Percentiles rank a stretch among this genome's conserved stretches.
phyloP scores from a whole-genome alignment of 805 yeast species.

The Grigorovia jiainica region DNA sequence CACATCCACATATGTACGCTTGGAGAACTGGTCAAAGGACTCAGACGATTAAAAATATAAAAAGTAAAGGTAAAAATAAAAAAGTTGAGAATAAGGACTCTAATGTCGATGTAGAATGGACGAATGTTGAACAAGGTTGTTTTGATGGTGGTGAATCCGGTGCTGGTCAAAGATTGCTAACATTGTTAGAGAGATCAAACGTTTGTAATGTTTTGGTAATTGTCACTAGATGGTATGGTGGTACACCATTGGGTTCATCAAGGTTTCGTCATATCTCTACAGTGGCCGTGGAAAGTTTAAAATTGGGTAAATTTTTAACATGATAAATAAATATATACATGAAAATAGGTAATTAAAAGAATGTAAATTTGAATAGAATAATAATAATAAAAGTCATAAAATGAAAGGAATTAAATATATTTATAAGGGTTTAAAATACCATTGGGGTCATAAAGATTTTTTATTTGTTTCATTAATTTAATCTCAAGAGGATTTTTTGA shows the following conservation, averaged over 20 bases:
- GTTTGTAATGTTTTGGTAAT: constrained; percentile 50
- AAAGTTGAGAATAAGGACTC: neutral
- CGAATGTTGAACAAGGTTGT: constrained; percentile 43
- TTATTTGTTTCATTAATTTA: constrained; percentile 64
- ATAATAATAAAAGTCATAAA: neutral
- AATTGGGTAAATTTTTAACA: constrained; percentile 27
- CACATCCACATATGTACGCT: constrained; percentile 68
- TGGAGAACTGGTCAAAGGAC: constrained; percentile 46
- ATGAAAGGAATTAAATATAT: constrained; percentile 41
- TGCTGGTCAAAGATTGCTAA: constrained; percentile 53
- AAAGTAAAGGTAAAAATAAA: constrained; percentile 3
- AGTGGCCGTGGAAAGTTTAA: constrained; percentile 44
- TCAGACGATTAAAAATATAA: constrained; percentile 7
- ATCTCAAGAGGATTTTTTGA: constrained; percentile 69
- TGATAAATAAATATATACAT: neutral
- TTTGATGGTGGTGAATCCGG: constrained; percentile 69
- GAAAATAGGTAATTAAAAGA: neutral
- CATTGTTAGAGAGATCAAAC: constrained; percentile 41
- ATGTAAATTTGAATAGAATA: too few species aligned
- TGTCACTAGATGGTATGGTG: constrained; percentile 79
- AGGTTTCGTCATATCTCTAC: constrained; percentile 60
- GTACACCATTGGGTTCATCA: constrained; percentile 60
- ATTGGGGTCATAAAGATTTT: constrained; percentile 80
- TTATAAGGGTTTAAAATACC: constrained; percentile 92
- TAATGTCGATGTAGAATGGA: neutral